Base-by-base conservation (phyloP, 768 basidiomycete species). In the Termitomyces sp. region DNA sequence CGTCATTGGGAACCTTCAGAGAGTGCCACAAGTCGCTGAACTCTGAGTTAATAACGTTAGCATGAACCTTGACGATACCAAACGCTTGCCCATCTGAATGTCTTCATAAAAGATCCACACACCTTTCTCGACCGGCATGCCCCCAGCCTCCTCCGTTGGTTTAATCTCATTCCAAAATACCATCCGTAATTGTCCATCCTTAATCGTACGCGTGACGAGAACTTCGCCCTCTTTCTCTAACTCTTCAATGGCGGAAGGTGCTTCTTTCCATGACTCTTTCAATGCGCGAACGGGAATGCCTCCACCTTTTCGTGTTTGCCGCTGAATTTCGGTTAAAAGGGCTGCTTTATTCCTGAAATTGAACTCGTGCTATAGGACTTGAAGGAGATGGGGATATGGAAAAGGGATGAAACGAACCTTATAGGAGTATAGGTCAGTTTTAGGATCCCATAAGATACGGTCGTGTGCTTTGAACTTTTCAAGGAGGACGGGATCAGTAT, bases 121-220 rank as follows among this genome's bases (percentile, higher is more conserved):
- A 86, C 93, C 93, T 77, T 92, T 83, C 71, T 94, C 91, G 3
- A 93, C 82, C n/a, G 71, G 69, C 59, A 78, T 77, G 2, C 86
- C 87, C 3, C 87, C 90, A 47, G 71, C 77, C 43, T 89, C 85
- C 59, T 88, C 86, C 26, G 76, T 82, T 1, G 87, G 84, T 64
- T 89, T 88, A 57, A 93, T 80, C 68, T 94, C 91, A 60, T 94
- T 94, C 86, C 87, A 93, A 62, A 92, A 93, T 1, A 92, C 91
- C 83, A 89, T 87, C 50, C 85, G 79, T 65, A 89, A 71, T 60
- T 90, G 86, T 0, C 87, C 87, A 62, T 94, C 91, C 65, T 92
- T 94, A 46, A 80, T 72, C 0, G 90, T 90, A 44, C 93, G 79
- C 17, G 89, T 94, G n/a, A 93, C 88, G 40, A 93, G 77, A 1